A percentile compares a stretch with the other conserved stretches of the same genome.
These are phyloP conservation scores for Jasminum sambac DNA, from an alignment of 257 asterid genomes.

Conservation along the genomic window DNA sequence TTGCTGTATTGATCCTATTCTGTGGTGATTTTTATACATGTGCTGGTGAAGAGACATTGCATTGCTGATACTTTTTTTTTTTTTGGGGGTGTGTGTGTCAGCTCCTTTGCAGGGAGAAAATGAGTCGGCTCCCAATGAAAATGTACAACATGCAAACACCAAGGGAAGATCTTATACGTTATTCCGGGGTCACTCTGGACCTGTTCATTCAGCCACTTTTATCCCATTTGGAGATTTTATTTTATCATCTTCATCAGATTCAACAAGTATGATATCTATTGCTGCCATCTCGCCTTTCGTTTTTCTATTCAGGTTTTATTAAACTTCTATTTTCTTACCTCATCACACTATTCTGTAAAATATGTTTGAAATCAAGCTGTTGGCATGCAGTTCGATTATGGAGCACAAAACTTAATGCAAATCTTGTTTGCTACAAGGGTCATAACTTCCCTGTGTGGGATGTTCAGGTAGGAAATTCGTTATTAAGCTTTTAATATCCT, in stretches of 20 bases:
- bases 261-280: conserved; percentile 60
- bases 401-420: conserved; percentile 88
- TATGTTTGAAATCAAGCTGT: conserved; percentile 1
- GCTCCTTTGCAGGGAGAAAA: conserved; percentile 70
- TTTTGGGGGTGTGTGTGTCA: too few relatives aligned
- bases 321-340: conserved; percentile 9
- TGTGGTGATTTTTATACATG: neutral
- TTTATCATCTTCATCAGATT: conserved; percentile 93
- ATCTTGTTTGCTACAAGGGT: conserved; percentile 98
- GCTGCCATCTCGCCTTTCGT: conserved; percentile 11
- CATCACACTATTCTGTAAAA: neutral
- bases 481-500: conserved; percentile 14
- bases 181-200: conserved; percentile 93
- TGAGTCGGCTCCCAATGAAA: conserved; percentile 51
- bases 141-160: conserved; percentile 42
- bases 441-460: conserved; percentile 99
- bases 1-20: neutral
- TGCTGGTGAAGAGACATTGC: conserved; percentile 8
- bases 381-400: conserved; percentile 75
- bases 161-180: conserved; percentile 71
- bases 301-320: conserved; percentile 5
- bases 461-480: conserved; percentile 62
- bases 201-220: conserved; percentile 84
- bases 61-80: conserved; percentile 37
- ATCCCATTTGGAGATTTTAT: conserved; percentile 91